Evolutionary conservation across 768 basidiomycete genomes (phyloP).

Genomic region (Mycena kentingensis): DNA sequence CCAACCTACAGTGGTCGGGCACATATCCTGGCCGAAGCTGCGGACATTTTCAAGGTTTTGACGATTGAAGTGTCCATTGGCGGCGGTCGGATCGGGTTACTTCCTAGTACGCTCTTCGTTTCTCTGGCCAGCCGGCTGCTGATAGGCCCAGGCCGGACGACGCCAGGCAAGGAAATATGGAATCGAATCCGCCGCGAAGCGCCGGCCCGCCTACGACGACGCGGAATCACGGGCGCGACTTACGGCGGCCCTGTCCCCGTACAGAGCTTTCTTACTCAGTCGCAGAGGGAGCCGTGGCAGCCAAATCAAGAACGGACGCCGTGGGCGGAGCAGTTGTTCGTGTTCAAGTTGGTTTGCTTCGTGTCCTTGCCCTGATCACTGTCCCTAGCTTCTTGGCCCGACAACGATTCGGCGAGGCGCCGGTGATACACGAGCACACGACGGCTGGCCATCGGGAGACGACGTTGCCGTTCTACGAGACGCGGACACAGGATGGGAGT

Average conservation of each 20-base stretch:
- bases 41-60: constrained; percentile 11
- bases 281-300: constrained; percentile 5
- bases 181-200: constrained; percentile 15
- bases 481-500: no score
- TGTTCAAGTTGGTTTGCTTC: neutral
- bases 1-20: constrained; percentile 8
- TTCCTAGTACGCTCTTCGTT: constrained; percentile 7
- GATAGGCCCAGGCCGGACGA: constrained; percentile 5
- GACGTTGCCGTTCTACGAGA: neutral
- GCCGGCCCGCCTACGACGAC: neutral
- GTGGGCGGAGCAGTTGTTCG: constrained; percentile 14
- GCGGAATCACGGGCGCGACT: constrained; percentile 11
- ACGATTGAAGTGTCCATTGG: constrained; percentile 14
- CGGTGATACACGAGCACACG: neutral
- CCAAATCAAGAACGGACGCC: constrained; percentile 1
- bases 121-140: neutral
- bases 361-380: neutral
- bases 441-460: neutral
- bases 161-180: constrained; percentile 14
- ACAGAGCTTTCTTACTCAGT: constrained; percentile 1
- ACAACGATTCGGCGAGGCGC: neutral
- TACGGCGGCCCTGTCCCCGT: constrained; percentile 22
- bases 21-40: constrained; percentile 12
- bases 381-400: neutral
- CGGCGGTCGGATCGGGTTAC: constrained; percentile 14